phyloP scores from a whole-genome alignment of 192 early-diverging fungal species.

The Entomortierella parvispora region DNA sequence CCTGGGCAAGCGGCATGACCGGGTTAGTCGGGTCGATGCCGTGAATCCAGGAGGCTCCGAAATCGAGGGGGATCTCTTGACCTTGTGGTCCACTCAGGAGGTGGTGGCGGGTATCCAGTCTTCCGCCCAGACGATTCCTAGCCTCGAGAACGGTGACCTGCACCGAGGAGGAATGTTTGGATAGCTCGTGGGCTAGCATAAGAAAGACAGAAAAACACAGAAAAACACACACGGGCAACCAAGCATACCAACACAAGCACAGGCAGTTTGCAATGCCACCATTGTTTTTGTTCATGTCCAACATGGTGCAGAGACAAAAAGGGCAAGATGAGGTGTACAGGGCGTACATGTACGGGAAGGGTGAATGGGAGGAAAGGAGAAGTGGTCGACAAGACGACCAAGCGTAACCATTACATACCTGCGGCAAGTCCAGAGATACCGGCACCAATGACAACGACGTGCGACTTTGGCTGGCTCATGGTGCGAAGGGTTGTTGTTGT shows the following conservation, averaged over 20 bases:
- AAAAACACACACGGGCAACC: no score
- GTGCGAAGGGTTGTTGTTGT: background rate
- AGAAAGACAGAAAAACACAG: background rate
- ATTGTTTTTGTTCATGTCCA: no score
- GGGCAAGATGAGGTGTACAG: no score
- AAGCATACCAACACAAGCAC: no score
- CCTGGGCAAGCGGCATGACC: constrained; percentile 34
- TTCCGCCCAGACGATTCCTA: constrained; percentile 43
- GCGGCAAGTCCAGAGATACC: constrained; percentile 53
- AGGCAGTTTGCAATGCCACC: no score
- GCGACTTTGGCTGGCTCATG: constrained; percentile 28
- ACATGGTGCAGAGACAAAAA: no score
- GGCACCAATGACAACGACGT: constrained; percentile 51
- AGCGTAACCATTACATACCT: constrained; percentile 18
- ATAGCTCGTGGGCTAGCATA: constrained; percentile 43
- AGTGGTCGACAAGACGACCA: no score
- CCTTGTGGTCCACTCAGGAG: background rate
- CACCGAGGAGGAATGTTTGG: constrained; percentile 48
- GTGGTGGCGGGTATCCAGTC: constrained; percentile 46
- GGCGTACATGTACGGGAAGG: no score
- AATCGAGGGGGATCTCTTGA: constrained; percentile 45
- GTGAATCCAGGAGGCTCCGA: constrained; percentile 56
- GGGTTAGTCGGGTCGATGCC: constrained; percentile 49
- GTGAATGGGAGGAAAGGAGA: no score
- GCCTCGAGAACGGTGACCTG: constrained; percentile 50